Conservation (phyloP, 2,329 filamentous ascomycete genomes). For the Tolypocladium nubicola region DNA sequence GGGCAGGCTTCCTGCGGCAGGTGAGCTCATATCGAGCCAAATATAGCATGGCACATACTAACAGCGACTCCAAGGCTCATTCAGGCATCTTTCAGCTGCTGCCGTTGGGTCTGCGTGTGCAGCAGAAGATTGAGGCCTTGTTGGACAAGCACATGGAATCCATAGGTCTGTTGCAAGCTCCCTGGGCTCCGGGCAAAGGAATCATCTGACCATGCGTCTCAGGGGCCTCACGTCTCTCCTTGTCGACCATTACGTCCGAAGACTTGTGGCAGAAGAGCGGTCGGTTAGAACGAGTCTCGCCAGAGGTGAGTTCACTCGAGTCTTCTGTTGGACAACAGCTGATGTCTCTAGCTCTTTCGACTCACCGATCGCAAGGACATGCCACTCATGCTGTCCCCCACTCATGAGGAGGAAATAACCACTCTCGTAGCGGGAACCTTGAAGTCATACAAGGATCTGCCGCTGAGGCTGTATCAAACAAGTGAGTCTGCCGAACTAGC, state of each 20-base stretch:
- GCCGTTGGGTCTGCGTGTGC: conserved; percentile 75
- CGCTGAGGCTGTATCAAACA: conserved; percentile 83
- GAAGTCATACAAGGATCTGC: conserved; percentile 77
- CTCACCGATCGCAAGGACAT: conserved; percentile 69
- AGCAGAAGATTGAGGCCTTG: conserved; percentile 74
- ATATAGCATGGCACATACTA: background rate
- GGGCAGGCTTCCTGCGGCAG: conserved; percentile 65
- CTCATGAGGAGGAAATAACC: conserved; percentile 96
- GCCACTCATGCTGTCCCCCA: conserved; percentile 73
- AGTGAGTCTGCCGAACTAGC: conserved; percentile 35
- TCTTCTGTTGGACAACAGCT: background rate
- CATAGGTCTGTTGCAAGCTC: conserved; percentile 39
- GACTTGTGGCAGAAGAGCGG: conserved; percentile 74
- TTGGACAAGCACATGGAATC: conserved; percentile 84
- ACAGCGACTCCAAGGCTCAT: conserved; percentile 48
- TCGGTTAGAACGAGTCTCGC: conserved; percentile 59
- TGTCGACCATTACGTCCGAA: conserved; percentile 81
- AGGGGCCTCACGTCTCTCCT: conserved; percentile 69
- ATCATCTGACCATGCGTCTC: background rate
- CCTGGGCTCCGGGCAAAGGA: background rate
- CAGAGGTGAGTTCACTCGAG: conserved; percentile 47
- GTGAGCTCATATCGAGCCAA: conserved; percentile 26
- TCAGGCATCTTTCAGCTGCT: conserved; percentile 88
- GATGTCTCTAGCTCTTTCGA: conserved; percentile 57
- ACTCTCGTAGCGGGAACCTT: conserved; percentile 61